phyloP scores from a whole-genome alignment of 2,329 filamentous ascomycete species.

The Sarocladium strictum region DNA sequence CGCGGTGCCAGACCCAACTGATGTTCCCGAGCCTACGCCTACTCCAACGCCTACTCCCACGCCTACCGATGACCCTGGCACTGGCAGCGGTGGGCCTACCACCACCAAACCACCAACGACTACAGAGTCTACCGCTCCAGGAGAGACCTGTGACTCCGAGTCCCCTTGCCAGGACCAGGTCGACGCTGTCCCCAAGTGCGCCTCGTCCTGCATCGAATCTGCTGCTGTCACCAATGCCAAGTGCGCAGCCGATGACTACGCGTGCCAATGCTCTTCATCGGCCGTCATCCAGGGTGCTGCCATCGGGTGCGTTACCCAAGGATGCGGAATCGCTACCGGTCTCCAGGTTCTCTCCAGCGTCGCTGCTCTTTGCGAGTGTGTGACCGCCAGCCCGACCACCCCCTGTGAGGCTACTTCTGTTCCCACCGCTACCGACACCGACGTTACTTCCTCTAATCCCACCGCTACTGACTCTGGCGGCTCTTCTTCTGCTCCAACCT shows the following conservation, averaged over 20 bases:
- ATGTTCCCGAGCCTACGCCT: constrained; percentile 9
- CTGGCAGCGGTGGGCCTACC: background rate
- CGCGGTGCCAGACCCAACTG: constrained; percentile 11
- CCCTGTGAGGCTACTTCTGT: constrained; percentile 13
- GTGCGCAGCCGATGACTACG: constrained; percentile 18
- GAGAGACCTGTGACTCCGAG: constrained; percentile 14
- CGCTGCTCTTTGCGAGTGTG: constrained; percentile 18
- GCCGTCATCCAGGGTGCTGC: constrained; percentile 17
- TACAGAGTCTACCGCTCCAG: constrained; percentile 2
- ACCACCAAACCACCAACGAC: constrained; percentile 7
- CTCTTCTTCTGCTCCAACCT: background rate
- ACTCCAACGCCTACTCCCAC: background rate
- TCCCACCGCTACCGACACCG: background rate
- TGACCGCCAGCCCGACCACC: constrained; percentile 17
- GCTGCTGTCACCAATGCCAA: constrained; percentile 17
- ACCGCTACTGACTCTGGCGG: background rate
- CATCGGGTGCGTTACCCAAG: constrained; percentile 17
- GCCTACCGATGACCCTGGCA: background rate
- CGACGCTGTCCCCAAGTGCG: constrained; percentile 20
- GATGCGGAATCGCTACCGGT: constrained; percentile 15
- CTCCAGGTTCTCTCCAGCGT: constrained; percentile 16
- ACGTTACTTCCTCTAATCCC: too few species aligned
- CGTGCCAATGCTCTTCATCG: constrained; percentile 19
- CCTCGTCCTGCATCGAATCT: constrained; percentile 19
- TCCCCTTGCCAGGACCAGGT: constrained; percentile 20